Conservation (phyloP, 805 yeast species). For the Isabelozyma rhagii region DNA sequence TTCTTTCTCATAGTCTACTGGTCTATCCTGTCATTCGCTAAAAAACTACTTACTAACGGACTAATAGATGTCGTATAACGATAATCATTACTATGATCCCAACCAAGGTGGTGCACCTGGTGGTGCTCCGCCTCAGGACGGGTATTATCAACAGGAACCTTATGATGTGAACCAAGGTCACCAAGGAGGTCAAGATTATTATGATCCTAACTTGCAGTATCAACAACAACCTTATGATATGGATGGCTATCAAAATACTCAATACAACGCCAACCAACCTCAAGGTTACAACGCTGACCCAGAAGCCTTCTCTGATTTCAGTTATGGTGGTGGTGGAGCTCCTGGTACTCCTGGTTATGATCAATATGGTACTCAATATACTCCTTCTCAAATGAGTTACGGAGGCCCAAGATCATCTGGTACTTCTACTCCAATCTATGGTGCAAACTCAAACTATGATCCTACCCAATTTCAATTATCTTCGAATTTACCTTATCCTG, state of each 20-base stretch:
- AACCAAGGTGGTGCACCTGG: constrained; percentile 30
- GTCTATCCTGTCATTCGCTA: not conserved
- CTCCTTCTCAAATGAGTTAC: constrained; percentile 85
- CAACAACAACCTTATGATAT: constrained; percentile 51
- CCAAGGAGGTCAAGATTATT: constrained; percentile 43
- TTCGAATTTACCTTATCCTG: constrained; percentile 94
- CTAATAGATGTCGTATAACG: constrained; percentile 57
- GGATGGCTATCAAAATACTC: constrained; percentile 45
- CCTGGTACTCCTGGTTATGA: constrained; percentile 67
- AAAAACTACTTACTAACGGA: constrained; percentile 1
- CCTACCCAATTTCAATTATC: constrained; percentile 64
- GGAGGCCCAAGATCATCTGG: constrained; percentile 87
- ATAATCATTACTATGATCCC: constrained; percentile 48
- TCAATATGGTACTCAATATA: constrained; percentile 66
- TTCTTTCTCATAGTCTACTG: not conserved
- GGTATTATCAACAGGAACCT: constrained; percentile 33
- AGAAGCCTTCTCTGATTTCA: constrained; percentile 66
- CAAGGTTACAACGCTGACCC: constrained; percentile 44
- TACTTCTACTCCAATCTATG: constrained; percentile 91
- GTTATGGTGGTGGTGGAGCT: constrained; percentile 48
- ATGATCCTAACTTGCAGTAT: constrained; percentile 43
- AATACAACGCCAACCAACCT: constrained; percentile 10
- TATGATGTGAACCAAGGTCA: constrained; percentile 19
- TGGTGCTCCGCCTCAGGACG: constrained; percentile 13
- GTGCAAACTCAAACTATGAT: constrained; percentile 56